phyloP scores from a whole-genome alignment of 768 basidiomycete genomes.

The Serpula lacrymans region DNA sequence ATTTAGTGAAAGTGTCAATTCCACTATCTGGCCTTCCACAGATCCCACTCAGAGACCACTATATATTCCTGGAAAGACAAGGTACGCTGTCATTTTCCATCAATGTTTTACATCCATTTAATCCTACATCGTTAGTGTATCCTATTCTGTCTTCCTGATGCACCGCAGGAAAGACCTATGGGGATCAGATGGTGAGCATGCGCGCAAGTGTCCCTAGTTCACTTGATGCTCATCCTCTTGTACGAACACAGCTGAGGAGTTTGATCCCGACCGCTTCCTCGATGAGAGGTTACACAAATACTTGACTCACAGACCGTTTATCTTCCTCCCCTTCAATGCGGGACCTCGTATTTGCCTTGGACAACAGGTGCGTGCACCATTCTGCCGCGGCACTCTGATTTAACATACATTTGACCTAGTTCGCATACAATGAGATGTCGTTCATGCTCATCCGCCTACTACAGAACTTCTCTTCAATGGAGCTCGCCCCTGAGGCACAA shows the following conservation, averaged over 20 bases:
- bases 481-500: conserved; percentile 43
- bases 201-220: background rate
- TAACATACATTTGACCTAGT: conserved; percentile 27
- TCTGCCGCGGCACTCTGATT: background rate
- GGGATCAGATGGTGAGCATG: conserved; percentile 62
- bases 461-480: conserved; percentile 52
- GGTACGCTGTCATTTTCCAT: conserved; percentile 9
- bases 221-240: background rate
- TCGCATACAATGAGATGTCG: conserved; percentile 58
- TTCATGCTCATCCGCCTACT: conserved; percentile 61
- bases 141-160: conserved; percentile 62
- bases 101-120: background rate
- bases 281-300: conserved; percentile 62
- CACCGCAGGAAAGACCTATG: conserved; percentile 64
- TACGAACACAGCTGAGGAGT: conserved; percentile 50
- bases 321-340: conserved; percentile 67
- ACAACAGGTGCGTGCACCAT: conserved; percentile 41
- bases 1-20: conserved; percentile 43
- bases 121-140: conserved; percentile 25
- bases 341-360: conserved; percentile 57
- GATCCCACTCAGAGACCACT: conserved; percentile 16
- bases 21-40: conserved; percentile 42
- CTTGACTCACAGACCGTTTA: conserved; percentile 60
- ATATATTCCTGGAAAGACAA: conserved; percentile 40
- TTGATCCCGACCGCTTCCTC: conserved; percentile 71